Conservation (phyloP, 805 yeast genomes). For the Starmerella scarabaei region DNA sequence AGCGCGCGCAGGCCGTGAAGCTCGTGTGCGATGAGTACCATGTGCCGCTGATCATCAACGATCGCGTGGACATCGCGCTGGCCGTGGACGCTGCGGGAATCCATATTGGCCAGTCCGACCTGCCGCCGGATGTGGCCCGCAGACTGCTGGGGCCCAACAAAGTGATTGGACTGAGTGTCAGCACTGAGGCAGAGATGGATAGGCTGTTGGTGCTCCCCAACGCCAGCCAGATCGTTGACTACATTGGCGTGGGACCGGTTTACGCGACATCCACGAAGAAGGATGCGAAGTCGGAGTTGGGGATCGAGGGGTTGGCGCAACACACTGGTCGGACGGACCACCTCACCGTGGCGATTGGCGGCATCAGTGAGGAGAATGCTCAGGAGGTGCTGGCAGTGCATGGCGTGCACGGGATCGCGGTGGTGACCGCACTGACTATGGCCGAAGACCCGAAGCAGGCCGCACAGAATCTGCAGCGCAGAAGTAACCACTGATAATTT, state of each 20-base stretch:
- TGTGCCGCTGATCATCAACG: conserved; percentile 75
- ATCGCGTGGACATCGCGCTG: conserved; percentile 75
- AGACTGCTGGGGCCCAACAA: conserved; percentile 56
- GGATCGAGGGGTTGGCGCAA: conserved; percentile 51
- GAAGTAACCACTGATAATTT: background rate
- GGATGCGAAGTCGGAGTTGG: conserved; percentile 45
- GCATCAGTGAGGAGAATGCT: conserved; percentile 30
- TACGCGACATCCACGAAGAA: conserved; percentile 64
- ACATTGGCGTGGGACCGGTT: conserved; percentile 69
- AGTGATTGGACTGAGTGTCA: conserved; percentile 68
- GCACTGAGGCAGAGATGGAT: conserved; percentile 42
- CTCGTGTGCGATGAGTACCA: conserved; percentile 43
- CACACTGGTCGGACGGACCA: conserved; percentile 65
- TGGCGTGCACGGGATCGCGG: conserved; percentile 70
- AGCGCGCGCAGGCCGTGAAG: conserved; percentile 48
- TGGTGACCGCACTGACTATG: conserved; percentile 79
- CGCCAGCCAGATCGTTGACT: conserved; percentile 33
- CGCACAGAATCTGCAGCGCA: conserved; percentile 2
- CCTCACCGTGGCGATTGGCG: conserved; percentile 48
- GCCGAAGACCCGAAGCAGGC: conserved; percentile 18
- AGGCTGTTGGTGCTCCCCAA: conserved; percentile 15
- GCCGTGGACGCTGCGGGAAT: conserved; percentile 86
- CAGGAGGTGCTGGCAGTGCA: conserved; percentile 21
- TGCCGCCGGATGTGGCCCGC: conserved; percentile 48
- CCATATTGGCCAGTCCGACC: conserved; percentile 87